These are phyloP conservation scores for Paragyromitra xinjiangensis DNA, from an alignment of 495 filamentous ascomycete species.

Conservation along the genomic window DNA sequence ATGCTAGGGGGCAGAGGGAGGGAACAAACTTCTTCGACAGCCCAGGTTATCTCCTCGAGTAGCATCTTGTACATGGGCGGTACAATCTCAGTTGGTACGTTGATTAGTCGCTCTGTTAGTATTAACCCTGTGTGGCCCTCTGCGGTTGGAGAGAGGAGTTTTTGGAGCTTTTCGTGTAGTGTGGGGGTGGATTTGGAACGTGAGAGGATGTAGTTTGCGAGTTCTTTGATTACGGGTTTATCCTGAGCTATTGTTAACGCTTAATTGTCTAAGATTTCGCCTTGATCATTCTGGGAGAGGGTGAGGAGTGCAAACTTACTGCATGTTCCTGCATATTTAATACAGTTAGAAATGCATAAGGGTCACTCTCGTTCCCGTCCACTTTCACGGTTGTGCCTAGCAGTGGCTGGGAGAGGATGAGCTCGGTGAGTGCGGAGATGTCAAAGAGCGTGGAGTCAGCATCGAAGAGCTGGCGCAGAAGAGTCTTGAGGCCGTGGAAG, in stretches of 20 bases:
- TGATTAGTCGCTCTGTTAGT: constrained; percentile 89
- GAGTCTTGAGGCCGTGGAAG: constrained; percentile 91
- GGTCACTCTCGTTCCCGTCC: constrained; percentile 90
- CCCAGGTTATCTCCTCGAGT: constrained; percentile 88
- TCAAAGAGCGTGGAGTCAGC: constrained; percentile 83
- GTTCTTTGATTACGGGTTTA: constrained; percentile 72
- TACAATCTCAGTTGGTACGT: constrained; percentile 88
- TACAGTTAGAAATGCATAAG: constrained; percentile 92
- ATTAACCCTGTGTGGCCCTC: constrained; percentile 78
- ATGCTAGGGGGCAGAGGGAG: not conserved
- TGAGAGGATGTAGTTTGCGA: constrained; percentile 75
- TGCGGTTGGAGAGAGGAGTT: constrained; percentile 65
- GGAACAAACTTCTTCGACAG: constrained; percentile 71
- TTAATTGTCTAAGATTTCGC: not conserved
- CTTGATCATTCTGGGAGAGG: not conserved
- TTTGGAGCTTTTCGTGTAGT: constrained; percentile 63
- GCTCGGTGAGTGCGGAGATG: constrained; percentile 81
- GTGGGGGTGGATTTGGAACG: constrained; percentile 66
- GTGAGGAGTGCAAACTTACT: constrained; percentile 55
- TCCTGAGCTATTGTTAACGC: constrained; percentile 60
- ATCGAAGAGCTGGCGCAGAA: constrained; percentile 94
- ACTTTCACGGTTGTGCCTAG: constrained; percentile 96
- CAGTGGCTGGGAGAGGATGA: constrained; percentile 86
- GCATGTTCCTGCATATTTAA: constrained; percentile 83
- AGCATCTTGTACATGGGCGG: constrained; percentile 98